phyloP scores from a whole-genome alignment of 2,329 filamentous ascomycete species.

The Trichoderma gracile region DNA sequence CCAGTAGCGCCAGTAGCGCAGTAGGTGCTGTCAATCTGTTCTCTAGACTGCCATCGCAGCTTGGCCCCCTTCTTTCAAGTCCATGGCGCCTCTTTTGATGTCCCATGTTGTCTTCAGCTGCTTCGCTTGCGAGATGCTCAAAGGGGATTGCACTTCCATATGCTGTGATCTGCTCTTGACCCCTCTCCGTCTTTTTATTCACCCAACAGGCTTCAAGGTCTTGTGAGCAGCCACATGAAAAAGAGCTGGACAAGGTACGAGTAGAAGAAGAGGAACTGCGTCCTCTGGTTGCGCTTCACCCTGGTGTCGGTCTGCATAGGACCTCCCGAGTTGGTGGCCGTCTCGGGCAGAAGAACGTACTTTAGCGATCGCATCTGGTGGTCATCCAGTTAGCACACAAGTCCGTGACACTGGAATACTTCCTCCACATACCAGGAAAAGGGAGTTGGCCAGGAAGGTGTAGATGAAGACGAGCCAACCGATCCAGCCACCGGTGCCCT shows the following conservation, averaged over 20 bases:
- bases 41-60: neutral
- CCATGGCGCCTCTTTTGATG: neutral
- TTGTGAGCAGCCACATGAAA: conserved; percentile 80
- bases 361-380: conserved; percentile 84
- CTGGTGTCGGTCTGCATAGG: conserved; percentile 73
- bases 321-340: conserved; percentile 62
- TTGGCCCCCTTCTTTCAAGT: neutral
- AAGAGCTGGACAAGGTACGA: conserved; percentile 91
- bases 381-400: conserved; percentile 21
- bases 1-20: neutral
- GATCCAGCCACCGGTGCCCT: conserved; percentile 82
- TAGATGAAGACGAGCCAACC: conserved; percentile 90
- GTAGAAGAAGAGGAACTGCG: conserved; percentile 91
- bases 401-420: neutral
- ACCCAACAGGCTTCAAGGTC: conserved; percentile 38
- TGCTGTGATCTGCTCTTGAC: no score
- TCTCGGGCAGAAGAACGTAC: conserved; percentile 92
- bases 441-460: conserved; percentile 89
- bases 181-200: neutral
- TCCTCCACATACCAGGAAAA: conserved; percentile 73
- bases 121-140: conserved; percentile 1
- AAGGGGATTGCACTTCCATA: no score
- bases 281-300: conserved; percentile 81
- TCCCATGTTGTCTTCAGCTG: neutral
- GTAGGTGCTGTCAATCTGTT: neutral